Base-by-base conservation (phyloP, 2,329 filamentous ascomycete species). In the Annulohypoxylon truncatum region DNA sequence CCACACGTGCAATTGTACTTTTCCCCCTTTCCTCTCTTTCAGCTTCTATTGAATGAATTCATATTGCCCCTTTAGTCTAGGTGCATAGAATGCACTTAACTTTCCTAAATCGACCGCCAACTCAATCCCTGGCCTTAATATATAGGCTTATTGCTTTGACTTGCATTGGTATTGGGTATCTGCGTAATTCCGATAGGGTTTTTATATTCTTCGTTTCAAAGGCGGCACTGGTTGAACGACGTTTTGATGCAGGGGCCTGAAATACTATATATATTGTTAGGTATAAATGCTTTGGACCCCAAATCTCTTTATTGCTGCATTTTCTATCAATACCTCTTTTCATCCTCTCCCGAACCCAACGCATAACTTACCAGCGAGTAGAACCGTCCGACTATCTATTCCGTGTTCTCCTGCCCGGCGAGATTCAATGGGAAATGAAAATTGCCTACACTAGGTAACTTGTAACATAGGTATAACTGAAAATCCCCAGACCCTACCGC, bases 111-210 rank as follows among this genome's bases (percentile, higher is more conserved):
- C 18, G 52, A 20, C 52, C 53, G 15, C 38, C 15, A 47, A 35
- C 28, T 35, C 28, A 20, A 56, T 35, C 22, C 15, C 26, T 44
- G 9, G 40, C 24, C 29, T 18, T 10, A 9, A 47, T 56, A 28
- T 18, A 35, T 35, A 28, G 40, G n/a, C 12, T 29, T 18, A 20
- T 33, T 47, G 28, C 18, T 18, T 55, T 12, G 12, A 55, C 38
- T 26, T 46, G 38, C 52, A 31, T 55, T n/a, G 24, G 18, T 40
- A 44, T 54, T 44, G 12, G 22, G 6, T 28, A 42, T 28, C 8
- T 29, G 40, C n/a, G 38, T 10, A 46, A 46, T 46, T n/a, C 18
- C 42, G 40, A 55, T 55, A 55, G 52, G 52, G 10, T 46, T 18
- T 35, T 12, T 18, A 22, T 22, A 55, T 46, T 31, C 26, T 28